Conservation (phyloP, 169 alveolate species). For the Toxoplasma gondii region DNA sequence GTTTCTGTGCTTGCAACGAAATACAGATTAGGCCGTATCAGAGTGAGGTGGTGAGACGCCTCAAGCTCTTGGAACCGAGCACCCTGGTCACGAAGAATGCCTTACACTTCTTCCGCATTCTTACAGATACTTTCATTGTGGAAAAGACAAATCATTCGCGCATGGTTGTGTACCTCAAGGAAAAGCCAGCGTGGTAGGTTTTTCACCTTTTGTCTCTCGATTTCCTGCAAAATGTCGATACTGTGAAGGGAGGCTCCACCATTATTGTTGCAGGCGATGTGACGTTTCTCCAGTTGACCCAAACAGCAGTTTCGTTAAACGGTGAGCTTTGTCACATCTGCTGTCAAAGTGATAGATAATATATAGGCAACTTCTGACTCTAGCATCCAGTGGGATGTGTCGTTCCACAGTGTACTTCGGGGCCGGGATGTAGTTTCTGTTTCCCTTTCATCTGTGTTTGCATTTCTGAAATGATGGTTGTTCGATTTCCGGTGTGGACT, state of each 20-base stretch:
- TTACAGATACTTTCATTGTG: slow-evolving; percentile 2
- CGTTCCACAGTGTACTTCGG: too few species aligned
- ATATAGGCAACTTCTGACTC: too few species aligned
- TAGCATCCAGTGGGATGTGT: too few species aligned
- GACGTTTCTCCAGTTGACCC: too few species aligned
- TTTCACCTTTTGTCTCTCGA: not conserved
- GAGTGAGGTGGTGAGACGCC: slow-evolving; percentile 37
- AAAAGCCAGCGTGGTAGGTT: not conserved
- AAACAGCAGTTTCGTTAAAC: too few species aligned
- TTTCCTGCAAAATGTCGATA: not conserved
- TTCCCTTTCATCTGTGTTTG: too few species aligned
- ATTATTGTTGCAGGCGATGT: too few species aligned
- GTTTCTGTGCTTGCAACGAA: too few species aligned
- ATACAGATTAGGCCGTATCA: slow-evolving; percentile 19
- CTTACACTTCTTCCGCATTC: not conserved
- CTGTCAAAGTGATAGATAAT: too few species aligned
- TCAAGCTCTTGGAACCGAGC: slow-evolving; percentile 27
- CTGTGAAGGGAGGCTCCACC: not conserved
- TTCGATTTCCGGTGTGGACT: not conserved
- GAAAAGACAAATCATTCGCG: slow-evolving; percentile 14
- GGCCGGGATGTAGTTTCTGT: too few species aligned
- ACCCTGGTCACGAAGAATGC: not conserved
- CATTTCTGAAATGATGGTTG: too few species aligned
- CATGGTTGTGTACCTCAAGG: slow-evolving; percentile 16
- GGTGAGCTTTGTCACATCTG: too few species aligned